phyloP scores from a whole-genome alignment of 768 basidiomycete genomes.

The Macrolepiota dolichaula region DNA sequence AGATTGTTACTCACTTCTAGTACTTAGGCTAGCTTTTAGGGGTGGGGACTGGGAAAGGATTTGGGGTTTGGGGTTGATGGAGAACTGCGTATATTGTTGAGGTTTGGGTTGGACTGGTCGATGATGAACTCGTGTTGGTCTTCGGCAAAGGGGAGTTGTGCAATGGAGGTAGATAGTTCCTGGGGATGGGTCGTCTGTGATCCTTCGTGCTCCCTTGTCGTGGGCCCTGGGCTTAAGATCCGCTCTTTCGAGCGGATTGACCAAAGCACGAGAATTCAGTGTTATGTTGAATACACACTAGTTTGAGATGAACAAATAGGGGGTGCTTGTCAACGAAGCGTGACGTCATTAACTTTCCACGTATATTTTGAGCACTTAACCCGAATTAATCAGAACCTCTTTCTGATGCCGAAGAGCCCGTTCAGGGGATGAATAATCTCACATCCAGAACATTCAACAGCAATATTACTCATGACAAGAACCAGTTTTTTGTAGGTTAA shows the following conservation, averaged over 20 bases:
- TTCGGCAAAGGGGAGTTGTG: neutral
- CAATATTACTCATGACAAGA: neutral
- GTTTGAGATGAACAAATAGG: neutral
- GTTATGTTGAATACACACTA: neutral
- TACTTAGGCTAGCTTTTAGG: too few relatives aligned
- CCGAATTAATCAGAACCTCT: too few relatives aligned
- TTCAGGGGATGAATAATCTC: neutral
- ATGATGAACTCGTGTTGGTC: too few relatives aligned
- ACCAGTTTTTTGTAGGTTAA: too few relatives aligned
- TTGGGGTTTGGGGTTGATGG: too few relatives aligned
- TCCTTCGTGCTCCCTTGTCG: neutral
- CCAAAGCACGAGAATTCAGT: neutral
- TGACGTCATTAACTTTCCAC: neutral
- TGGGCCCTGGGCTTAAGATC: constrained; percentile 1
- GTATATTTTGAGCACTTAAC: too few relatives aligned
- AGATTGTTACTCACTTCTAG: too few relatives aligned
- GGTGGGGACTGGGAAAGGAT: too few relatives aligned
- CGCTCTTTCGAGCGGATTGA: neutral
- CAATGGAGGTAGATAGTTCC: neutral
- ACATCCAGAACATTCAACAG: neutral
- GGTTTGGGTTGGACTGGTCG: too few relatives aligned
- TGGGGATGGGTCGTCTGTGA: neutral
- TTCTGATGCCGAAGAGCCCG: neutral
- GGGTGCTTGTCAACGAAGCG: too few relatives aligned
- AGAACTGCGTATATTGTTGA: too few relatives aligned